phyloP scores from a whole-genome alignment of 805 yeast genomes.

The Soucietia sequanensis region DNA sequence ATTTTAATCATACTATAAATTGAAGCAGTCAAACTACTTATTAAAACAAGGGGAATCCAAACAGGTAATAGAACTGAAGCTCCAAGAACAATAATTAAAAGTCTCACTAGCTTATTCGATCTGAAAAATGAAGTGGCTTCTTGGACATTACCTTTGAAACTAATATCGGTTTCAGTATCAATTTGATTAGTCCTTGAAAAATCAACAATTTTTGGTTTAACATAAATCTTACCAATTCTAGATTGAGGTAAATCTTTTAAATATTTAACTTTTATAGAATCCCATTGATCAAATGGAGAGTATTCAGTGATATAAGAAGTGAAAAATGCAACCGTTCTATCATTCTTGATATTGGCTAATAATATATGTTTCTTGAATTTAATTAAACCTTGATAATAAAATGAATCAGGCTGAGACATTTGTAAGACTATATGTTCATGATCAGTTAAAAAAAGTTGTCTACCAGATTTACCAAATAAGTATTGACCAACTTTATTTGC shows the following conservation, averaged over 20 bases:
- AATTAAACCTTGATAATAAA: slow-evolving; percentile 53
- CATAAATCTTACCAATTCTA: slow-evolving; percentile 33
- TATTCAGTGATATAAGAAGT: slow-evolving; percentile 74
- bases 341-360: slow-evolving; percentile 77
- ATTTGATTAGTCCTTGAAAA: slow-evolving; percentile 28
- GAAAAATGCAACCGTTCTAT: slow-evolving; percentile 84
- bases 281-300: slow-evolving; percentile 69
- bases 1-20: slow-evolving; percentile 41
- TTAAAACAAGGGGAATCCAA: slow-evolving; percentile 50
- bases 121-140: slow-evolving; percentile 39
- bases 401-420: slow-evolving; percentile 51
- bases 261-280: slow-evolving; percentile 45
- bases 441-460: slow-evolving; percentile 37
- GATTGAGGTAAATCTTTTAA: slow-evolving; percentile 45
- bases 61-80: slow-evolving; percentile 40
- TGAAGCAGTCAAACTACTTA: slow-evolving; percentile 33
- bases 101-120: slow-evolving; percentile 22
- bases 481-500: slow-evolving; percentile 34
- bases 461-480: slow-evolving; percentile 38
- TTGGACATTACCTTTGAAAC: slow-evolving; percentile 24
- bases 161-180: slow-evolving; percentile 3
- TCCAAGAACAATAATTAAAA: slow-evolving; percentile 21
- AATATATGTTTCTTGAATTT: slow-evolving; percentile 56
- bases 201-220: slow-evolving; percentile 54
- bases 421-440: slow-evolving; percentile 45